phyloP scores from a whole-genome alignment of 2,329 filamentous ascomycete species.

The Pleurostoma richardsiae region DNA sequence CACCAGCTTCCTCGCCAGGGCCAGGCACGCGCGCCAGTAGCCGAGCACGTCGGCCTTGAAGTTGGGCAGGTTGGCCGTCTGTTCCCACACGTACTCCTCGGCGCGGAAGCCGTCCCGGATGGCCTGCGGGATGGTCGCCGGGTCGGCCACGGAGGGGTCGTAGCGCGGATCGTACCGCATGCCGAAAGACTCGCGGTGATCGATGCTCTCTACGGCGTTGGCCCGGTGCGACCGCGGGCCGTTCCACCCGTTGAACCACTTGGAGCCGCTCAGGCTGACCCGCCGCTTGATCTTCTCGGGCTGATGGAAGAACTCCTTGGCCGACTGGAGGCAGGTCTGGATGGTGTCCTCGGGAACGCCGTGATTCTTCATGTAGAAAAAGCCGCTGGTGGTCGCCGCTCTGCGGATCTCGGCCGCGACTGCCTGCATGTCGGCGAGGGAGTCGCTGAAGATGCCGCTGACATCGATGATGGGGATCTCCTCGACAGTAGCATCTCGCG shows the following conservation, averaged over 20 bases:
- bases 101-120: constrained; percentile 32
- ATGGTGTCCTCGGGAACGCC: constrained; percentile 29
- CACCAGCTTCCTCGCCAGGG: constrained; percentile 43
- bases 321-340: constrained; percentile 20
- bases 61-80: constrained; percentile 37
- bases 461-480: constrained; percentile 52
- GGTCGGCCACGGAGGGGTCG: constrained; percentile 37
- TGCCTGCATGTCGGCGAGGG: constrained; percentile 3
- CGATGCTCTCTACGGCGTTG: constrained; percentile 41
- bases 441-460: constrained; percentile 25
- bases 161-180: constrained; percentile 46
- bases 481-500: constrained; percentile 25
- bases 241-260: constrained; percentile 41
- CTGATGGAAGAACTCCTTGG: constrained; percentile 41
- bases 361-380: constrained; percentile 50
- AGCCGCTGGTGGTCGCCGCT: constrained; percentile 44
- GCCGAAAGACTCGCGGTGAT: constrained; percentile 43
- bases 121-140: constrained; percentile 34
- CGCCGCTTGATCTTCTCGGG: constrained; percentile 34
- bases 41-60: constrained; percentile 39
- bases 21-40: constrained; percentile 43
- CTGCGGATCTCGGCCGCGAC: constrained; percentile 14
- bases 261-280: constrained; percentile 25
- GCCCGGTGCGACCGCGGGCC: constrained; percentile 33
- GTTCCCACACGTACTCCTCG: constrained; percentile 48